Conservation (phyloP, 495 filamentous ascomycete genomes). For the Hyaloscypha hepaticicola region DNA sequence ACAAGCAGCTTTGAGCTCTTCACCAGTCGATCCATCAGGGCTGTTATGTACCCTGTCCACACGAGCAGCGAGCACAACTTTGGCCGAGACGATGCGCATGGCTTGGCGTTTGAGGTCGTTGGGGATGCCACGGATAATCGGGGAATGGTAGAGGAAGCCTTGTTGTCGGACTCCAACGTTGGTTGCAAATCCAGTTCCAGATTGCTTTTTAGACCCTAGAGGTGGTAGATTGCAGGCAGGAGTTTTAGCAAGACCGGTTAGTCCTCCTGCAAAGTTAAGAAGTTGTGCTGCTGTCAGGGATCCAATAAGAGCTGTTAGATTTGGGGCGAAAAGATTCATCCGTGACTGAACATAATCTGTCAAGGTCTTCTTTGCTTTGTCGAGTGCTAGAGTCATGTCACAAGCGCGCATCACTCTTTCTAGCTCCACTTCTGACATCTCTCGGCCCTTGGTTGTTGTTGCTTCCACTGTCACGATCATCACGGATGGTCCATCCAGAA, state of each 20-base stretch:
- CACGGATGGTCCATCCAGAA: constrained; percentile 83
- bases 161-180: constrained; percentile 91
- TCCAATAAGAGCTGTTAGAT: constrained; percentile 88
- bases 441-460: constrained; percentile 78
- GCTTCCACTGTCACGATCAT: constrained; percentile 98
- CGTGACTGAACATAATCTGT: constrained; percentile 97
- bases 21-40: constrained; percentile 78
- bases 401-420: constrained; percentile 74
- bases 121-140: constrained; percentile 79
- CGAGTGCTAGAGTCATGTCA: constrained; percentile 81
- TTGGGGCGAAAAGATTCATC: constrained; percentile 94
- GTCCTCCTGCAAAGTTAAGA: constrained; percentile 87
- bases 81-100: constrained; percentile 91
- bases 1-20: constrained; percentile 80
- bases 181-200: constrained; percentile 83
- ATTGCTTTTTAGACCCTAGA: constrained; percentile 83
- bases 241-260: constrained; percentile 85
- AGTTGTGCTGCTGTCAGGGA: constrained; percentile 95
- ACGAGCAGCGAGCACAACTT: constrained; percentile 87
- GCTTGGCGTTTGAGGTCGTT: constrained; percentile 89
- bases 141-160: constrained; percentile 90
- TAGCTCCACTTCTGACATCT: constrained; percentile 73
- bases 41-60: constrained; percentile 83
- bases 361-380: constrained; percentile 81
- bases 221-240: constrained; percentile 91